These are phyloP conservation scores for Gossypium trilobum DNA, from an alignment of 441 rosid genomes.

Conservation along the genomic window DNA sequence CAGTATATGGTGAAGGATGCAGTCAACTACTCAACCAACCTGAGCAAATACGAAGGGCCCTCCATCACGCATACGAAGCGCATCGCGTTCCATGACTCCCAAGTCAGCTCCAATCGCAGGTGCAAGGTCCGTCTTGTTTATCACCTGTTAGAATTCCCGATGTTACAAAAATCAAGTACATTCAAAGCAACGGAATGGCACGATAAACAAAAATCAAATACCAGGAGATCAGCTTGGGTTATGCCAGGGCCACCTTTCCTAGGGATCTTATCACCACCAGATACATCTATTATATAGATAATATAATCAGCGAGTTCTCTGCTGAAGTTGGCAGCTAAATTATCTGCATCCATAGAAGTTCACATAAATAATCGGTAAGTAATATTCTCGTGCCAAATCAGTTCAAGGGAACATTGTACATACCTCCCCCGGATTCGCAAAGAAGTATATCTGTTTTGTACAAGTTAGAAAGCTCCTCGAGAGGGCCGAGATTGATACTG, in stretches of 20 bases:
- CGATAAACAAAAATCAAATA: not conserved
- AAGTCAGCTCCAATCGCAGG: conserved; percentile 79
- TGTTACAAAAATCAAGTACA: not conserved
- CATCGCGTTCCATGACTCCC: conserved; percentile 79
- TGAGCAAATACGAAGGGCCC: conserved; percentile 95
- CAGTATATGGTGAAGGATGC: not conserved
- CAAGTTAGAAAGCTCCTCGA: conserved; percentile 83
- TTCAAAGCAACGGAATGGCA: not conserved
- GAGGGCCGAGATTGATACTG: conserved; percentile 94
- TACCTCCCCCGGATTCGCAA: conserved; percentile 98
- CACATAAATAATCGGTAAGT: not conserved
- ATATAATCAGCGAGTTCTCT: conserved; percentile 96
- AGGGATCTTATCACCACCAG: conserved; percentile 90
- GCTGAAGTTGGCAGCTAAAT: conserved; percentile 91
- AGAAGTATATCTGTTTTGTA: conserved; percentile 84
- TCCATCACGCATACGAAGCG: conserved; percentile 90
- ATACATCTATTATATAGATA: conserved; percentile 88
- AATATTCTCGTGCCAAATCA: not conserved
- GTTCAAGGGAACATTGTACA: not conserved
- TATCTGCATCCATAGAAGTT: conserved; percentile 49
- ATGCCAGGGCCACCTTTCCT: conserved; percentile 99
- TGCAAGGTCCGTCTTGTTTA: conserved; percentile 94
- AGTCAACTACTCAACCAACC: conserved; percentile 29
- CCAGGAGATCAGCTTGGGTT: conserved; percentile 95
- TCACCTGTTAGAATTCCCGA: conserved; percentile 40